Base-by-base conservation (phyloP, 129 eudicot genomes). In the Pulicaria dysenterica region DNA sequence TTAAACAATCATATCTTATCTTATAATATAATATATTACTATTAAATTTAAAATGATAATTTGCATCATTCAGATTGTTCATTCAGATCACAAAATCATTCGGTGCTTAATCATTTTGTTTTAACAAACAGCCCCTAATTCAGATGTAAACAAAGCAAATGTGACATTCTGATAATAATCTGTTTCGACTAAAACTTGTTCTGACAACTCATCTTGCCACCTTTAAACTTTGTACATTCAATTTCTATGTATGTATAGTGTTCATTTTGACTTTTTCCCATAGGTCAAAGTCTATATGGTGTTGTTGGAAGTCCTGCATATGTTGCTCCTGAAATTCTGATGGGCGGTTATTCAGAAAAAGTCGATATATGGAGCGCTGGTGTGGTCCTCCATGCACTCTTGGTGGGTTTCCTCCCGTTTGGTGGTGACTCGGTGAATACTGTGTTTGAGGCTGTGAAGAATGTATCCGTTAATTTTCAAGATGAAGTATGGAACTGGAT, bases 361-460 rank as follows among this genome's bases (percentile, higher is more conserved):
- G 84, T 83, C 31, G 87, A 83, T 75, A 79, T 83, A 67, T 83
- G 87, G 87, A 83, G 87, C 41, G 87, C 84, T n/a, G 87, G 88
- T 53, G 82, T 83, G 60, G 81, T 83, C 47, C 80, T 83, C 45
- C 77, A 83, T 60, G 85, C 88, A 2, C 70, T 83, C 67, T 67
- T 80, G 72, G 67, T 67, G 11, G 85, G 85, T 59, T 64, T 72
- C 13, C 84, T 83, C 43, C 85, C 85, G 9, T 83, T 83, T 47
- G 77, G 80, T 15, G 85, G 88, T 7, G 71, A 17, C 62, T 83
- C 88, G 46, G 78, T 66, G 37, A 82, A 80, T 69, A 56, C 82
- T 0, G 82, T 83, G 42, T 83, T 83, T 59, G 84, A 83, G 64
- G 87, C 87, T 67, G 81, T 83, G 40, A 83, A 83, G 64, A 83